Conservation (phyloP, 495 filamentous ascomycete genomes). For the Lasiosphaeria ovina region DNA sequence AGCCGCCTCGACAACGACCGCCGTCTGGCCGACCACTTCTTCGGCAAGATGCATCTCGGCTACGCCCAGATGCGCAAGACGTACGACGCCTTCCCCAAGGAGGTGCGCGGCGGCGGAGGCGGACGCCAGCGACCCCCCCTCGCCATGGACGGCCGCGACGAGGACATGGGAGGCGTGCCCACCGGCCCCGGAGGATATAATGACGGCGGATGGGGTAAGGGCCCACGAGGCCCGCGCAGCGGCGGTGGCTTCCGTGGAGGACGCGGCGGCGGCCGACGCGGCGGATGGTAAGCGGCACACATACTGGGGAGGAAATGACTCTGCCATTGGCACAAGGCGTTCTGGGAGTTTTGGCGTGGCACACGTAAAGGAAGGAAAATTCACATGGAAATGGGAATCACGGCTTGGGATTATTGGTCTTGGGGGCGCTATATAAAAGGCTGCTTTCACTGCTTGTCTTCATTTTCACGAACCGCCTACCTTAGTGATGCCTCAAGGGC, state of each 20-base stretch:
- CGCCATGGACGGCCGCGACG: slow-evolving; percentile 46
- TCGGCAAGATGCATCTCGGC: slow-evolving; percentile 98
- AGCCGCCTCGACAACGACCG: slow-evolving; percentile 90
- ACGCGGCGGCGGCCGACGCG: slow-evolving; percentile 14
- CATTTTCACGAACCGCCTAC: too few relatives aligned
- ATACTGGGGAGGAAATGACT: neutral
- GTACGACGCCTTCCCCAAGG: slow-evolving; percentile 78
- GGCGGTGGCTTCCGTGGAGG: slow-evolving; percentile 42
- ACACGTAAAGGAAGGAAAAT: neutral
- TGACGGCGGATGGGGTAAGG: slow-evolving; percentile 50
- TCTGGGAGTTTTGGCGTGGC: neutral
- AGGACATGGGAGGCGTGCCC: slow-evolving; percentile 38
- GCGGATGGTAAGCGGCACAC: slow-evolving; percentile 16
- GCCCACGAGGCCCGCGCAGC: slow-evolving; percentile 40
- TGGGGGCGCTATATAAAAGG: too few relatives aligned
- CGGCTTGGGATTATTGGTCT: too few relatives aligned
- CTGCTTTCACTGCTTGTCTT: too few relatives aligned
- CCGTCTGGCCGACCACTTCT: slow-evolving; percentile 93
- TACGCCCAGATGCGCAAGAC: slow-evolving; percentile 98
- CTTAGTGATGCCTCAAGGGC: too few relatives aligned
- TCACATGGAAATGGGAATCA: too few relatives aligned
- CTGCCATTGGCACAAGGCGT: neutral
- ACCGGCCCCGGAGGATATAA: slow-evolving; percentile 51
- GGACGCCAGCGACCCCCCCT: slow-evolving; percentile 53
- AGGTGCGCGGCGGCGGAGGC: slow-evolving; percentile 60